These are phyloP conservation scores for Maudiozyma serrabonitensis DNA, from an alignment of 805 yeast genomes.

Conservation along the genomic window DNA sequence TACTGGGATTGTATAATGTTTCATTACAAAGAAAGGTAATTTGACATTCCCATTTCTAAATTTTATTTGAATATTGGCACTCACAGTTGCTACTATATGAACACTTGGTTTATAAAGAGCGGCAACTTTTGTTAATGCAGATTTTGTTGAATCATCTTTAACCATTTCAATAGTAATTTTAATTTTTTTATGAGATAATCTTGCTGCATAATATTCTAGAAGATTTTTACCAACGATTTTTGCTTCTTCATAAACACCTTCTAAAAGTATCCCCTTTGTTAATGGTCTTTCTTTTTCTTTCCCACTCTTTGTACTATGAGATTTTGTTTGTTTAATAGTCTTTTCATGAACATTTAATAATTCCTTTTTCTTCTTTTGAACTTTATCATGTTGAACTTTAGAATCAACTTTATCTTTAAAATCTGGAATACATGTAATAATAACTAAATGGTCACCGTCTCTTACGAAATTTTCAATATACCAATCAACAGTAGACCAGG, in stretches of 20 bases:
- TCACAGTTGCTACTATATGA: slow-evolving; percentile 26
- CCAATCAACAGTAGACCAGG: slow-evolving; percentile 75
- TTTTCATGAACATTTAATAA: neutral
- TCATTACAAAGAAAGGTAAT: slow-evolving; percentile 25
- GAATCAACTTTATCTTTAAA: slow-evolving; percentile 17
- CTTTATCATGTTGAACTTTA: slow-evolving; percentile 6
- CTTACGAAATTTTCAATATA: slow-evolving; percentile 42
- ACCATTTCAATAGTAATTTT: slow-evolving; percentile 27
- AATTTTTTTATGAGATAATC: slow-evolving; percentile 16
- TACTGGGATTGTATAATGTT: slow-evolving; percentile 23
- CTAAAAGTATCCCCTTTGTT: slow-evolving; percentile 12
- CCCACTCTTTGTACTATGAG: neutral
- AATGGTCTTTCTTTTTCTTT: slow-evolving; percentile 1
- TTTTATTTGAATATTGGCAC: slow-evolving; percentile 28
- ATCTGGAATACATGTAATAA: slow-evolving; percentile 42
- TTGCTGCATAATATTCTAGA: slow-evolving; percentile 19
- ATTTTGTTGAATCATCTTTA: slow-evolving; percentile 18
- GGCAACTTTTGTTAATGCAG: slow-evolving; percentile 15
- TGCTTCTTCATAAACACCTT: slow-evolving; percentile 22
- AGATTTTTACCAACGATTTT: slow-evolving; percentile 16
- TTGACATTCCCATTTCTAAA: slow-evolving; percentile 29
- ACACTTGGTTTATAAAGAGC: slow-evolving; percentile 25
- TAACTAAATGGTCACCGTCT: slow-evolving; percentile 56
- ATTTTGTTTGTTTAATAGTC: neutral
- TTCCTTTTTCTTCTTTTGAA: slow-evolving; percentile 5